phyloP scores from a whole-genome alignment of 495 filamentous ascomycete species.

The Penicillium daleae region DNA sequence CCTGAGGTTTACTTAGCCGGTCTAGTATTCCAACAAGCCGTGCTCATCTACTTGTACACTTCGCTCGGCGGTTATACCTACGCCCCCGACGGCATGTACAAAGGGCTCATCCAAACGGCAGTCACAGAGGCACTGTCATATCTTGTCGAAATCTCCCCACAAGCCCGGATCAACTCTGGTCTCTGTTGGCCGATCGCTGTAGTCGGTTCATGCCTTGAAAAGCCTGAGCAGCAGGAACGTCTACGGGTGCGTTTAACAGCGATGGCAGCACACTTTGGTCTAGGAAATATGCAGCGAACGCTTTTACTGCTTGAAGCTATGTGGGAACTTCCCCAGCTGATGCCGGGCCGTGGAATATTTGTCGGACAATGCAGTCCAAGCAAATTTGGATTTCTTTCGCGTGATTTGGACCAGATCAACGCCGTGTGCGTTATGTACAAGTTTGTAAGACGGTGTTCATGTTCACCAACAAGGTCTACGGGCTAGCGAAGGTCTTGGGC shows the following conservation, averaged over 20 bases:
- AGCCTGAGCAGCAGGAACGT: conserved; percentile 26
- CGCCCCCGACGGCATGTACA: conserved; percentile 36
- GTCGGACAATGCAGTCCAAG: conserved; percentile 42
- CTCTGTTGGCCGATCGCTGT: conserved; percentile 46
- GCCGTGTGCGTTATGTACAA: not conserved
- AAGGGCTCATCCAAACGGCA: conserved; percentile 32
- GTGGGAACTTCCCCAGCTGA: conserved; percentile 37
- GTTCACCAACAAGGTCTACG: not conserved
- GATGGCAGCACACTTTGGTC: conserved; percentile 38
- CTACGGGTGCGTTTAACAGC: conserved; percentile 27
- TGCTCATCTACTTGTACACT: conserved; percentile 44
- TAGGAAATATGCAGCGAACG: conserved; percentile 45
- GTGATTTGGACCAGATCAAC: conserved; percentile 11
- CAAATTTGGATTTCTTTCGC: conserved; percentile 50
- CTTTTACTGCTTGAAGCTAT: conserved; percentile 40
- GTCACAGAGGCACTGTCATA: conserved; percentile 38
- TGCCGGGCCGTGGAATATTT: conserved; percentile 46
- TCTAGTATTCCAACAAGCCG: conserved; percentile 42
- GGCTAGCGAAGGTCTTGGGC: conserved; percentile 62
- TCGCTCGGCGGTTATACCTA: conserved; percentile 35
- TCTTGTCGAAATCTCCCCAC: conserved; percentile 31
- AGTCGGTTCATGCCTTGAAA: conserved; percentile 37
- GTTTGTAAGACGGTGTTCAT: not conserved
- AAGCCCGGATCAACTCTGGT: conserved; percentile 41
- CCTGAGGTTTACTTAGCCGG: conserved; percentile 41